Conservation (phyloP, 2,329 filamentous ascomycete genomes). For the Biscogniauxia sp. region DNA sequence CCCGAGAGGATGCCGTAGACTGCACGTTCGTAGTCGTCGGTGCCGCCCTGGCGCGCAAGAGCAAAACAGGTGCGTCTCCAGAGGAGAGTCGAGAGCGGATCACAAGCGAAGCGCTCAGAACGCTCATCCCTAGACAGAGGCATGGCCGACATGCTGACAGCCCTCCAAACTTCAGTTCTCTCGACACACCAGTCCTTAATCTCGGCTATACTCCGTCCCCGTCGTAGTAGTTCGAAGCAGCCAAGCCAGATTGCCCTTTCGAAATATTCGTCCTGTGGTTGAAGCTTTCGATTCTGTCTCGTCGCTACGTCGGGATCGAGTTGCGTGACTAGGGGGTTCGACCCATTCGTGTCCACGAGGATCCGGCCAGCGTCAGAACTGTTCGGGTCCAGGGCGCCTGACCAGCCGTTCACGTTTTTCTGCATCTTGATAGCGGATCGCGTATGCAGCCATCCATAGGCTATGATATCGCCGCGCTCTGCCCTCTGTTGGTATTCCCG, state of each 20-base stretch:
- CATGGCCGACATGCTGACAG: conserved; percentile 74
- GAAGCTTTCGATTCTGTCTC: conserved; percentile 72
- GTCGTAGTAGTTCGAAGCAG: conserved; percentile 89
- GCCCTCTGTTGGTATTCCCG: conserved; percentile 73
- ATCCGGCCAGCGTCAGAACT: conserved; percentile 55
- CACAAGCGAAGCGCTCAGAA: conserved; percentile 39
- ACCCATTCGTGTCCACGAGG: conserved; percentile 55
- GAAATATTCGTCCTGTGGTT: conserved; percentile 81
- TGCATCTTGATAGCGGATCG: conserved; percentile 85
- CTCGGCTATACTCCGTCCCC: conserved; percentile 70
- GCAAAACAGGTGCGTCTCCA: conserved; percentile 79
- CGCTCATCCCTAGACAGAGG: conserved; percentile 53
- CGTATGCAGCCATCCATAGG: conserved; percentile 90
- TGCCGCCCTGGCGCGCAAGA: conserved; percentile 65
- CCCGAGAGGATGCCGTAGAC: conserved; percentile 90
- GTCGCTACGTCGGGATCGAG: conserved; percentile 88
- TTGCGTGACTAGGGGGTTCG: conserved; percentile 73
- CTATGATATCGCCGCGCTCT: conserved; percentile 77
- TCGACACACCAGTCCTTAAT: conserved; percentile 86
- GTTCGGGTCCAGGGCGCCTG: conserved; percentile 62
- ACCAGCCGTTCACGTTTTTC: conserved; percentile 73
- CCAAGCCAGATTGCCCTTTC: conserved; percentile 89
- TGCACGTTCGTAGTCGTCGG: conserved; percentile 78
- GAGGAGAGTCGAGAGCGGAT: conserved; percentile 52
- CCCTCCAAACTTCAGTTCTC: conserved; percentile 85